Evolutionary conservation across 192 early-diverging fungal genomes (phyloP), one percentile per base, ranked within the genome.

Genomic region (Spizellomyces sp.): DNA sequence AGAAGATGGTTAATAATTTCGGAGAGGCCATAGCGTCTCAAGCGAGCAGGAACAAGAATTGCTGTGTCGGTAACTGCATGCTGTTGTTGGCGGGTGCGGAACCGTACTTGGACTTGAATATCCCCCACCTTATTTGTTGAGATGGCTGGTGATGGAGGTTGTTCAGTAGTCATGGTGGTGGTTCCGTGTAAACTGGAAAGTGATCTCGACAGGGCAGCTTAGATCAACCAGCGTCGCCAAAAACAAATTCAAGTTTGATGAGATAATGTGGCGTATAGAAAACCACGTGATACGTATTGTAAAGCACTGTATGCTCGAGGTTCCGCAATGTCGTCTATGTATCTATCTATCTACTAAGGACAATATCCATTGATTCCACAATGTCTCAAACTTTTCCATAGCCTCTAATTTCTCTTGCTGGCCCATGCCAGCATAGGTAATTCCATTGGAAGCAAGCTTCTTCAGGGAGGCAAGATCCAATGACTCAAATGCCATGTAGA

Each of bases 1-100:
- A 98, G 84, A 45, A 98, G 81, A 71, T 93, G 94, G 84, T 99
- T 99, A 21, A 99, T 87, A 67, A 99, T 90, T 82, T 96, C 94
- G 17, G 93, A 94, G 36, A 99, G 86, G 41, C 93, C 94, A 79
- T 93, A 93, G 9, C 95, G 91, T 73, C 88, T 84, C 44, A 99
- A 83, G 22, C 81, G 83, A 60, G 92, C 85, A 46, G 96, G 96
- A 5, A 98, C 89, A 58, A 97, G 84, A 41, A 99, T 91, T 63
- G 94, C 83, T 5, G 93, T 81, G 66, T 95, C 90, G 8, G 90
- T 87, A n/a, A 97, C 86, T 43, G 86, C 85, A 75, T 90, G 91
- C 58, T 82, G 75, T 54, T 73, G 62, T 76, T 94, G 90, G 64
- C 89, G 84, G 14, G 95, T 91, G 43, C 83, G 79, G 63, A 98